Evolutionary conservation across 2,329 filamentous ascomycete species (phyloP).

Genomic region (Fusarium citri): DNA sequence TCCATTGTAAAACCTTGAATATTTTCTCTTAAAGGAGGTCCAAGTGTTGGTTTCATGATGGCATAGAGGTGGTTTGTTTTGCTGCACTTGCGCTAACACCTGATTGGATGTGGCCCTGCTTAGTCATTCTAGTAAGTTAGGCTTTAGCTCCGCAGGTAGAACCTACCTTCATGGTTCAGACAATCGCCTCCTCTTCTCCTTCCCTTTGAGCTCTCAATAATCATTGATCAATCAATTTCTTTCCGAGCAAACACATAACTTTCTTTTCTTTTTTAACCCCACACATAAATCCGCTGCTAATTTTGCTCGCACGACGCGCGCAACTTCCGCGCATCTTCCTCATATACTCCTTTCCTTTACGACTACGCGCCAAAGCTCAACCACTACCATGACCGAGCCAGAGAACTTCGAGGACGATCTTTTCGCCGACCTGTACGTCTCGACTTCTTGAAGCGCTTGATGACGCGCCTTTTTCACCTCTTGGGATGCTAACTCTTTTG

Average conservation of each 20-base stretch:
- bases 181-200: slow-evolving; percentile 33
- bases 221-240: slow-evolving; percentile 4
- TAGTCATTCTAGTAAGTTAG: slow-evolving; percentile 38
- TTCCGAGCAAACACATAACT: slow-evolving; percentile 1
- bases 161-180: slow-evolving; percentile 33
- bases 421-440: slow-evolving; percentile 89
- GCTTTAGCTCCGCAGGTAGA: slow-evolving; percentile 35
- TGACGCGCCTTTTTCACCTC: background rate
- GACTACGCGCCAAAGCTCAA: slow-evolving; percentile 15
- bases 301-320: background rate
- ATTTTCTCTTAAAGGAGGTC: background rate
- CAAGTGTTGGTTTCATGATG: background rate
- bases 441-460: background rate
- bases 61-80: slow-evolving; percentile 1
- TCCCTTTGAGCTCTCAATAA: slow-evolving; percentile 18
- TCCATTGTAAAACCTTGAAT: background rate
- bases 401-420: slow-evolving; percentile 93
- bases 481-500: slow-evolving; percentile 8
- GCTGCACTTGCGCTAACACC: slow-evolving; percentile 8
- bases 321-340: slow-evolving; percentile 13
- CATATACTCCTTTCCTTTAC: slow-evolving; percentile 17
- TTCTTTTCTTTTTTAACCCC: background rate
- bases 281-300: background rate
- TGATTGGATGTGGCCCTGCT: slow-evolving; percentile 26
- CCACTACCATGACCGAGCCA: slow-evolving; percentile 75